Evolutionary conservation across 495 filamentous ascomycete genomes (phyloP), one percentile per base, ranked within the genome.

Genomic region (Chaetomium fimeti): DNA sequence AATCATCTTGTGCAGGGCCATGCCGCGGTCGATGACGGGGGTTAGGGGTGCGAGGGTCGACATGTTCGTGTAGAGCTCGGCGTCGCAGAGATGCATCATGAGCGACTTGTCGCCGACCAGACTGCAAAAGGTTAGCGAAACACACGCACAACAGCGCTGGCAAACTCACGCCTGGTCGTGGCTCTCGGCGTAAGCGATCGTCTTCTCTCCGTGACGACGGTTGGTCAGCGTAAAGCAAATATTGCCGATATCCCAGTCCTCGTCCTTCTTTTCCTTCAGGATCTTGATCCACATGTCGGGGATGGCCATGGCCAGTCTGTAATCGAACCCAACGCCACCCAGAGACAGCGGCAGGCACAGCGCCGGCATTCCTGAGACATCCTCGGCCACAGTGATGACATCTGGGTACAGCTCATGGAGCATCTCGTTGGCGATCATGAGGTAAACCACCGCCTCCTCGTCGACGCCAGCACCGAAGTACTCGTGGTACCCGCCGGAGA

Each of bases 281-380:
- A 92, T 88, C 79, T 98, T 98, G 83, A 98, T 98, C 83, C 94
- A 98, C 89, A 98, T 89, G 77, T 98, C 94, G 16, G 94, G 94
- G 68, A 98, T 88, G 12, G 94, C 94, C 94, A 98, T 98, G 54
- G 92, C 94, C 22, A 98, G 87, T 68, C 94, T 85, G 77, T 98
- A 98, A 77, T 98, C 94, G 74, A 98, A 98, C 16, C 94, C 94
- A 64, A 97, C 85, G 45, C 94, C 94, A 18, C 94, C 94, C 8
- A 97, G 81, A 0, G 88, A 86, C 52, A 98, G 81, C 3, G 90
- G 84, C 9, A 98, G 78, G 76, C 94, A 98, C 49, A 98, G 80
- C 9, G 91, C 93, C 52, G 94, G 94, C 94, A 98, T 98, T 12
- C 94, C 94, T 25, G 93, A 97, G 29, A 98, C 94, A 72, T 98